Evolutionary conservation across 495 filamentous ascomycete genomes (phyloP), one percentile per base, ranked within the genome.

Genomic region (Jackrogersella minutella): DNA sequence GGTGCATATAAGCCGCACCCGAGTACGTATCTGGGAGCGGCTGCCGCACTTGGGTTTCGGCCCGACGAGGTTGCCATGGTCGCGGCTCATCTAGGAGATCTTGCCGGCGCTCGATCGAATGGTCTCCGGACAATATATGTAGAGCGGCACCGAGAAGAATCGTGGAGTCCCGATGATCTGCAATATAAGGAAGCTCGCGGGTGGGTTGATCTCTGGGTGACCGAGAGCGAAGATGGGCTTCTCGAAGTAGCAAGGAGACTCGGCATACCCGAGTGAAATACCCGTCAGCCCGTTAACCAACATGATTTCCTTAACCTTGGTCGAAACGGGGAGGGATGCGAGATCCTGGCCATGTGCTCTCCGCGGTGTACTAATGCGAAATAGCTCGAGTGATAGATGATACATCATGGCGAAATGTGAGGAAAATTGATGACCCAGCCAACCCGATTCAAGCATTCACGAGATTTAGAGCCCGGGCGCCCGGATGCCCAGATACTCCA

Each of bases 1-100:
- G 78, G 80, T n/a, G 87, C 86, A 5, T 94, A 94, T 72, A 96
- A 95, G 73, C 91, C 91, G 5, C 82, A 85, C 62, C 83, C 87
- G 13, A 77, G 75, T 37, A 87, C 90, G 5, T 93, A 93, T 73
- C 75, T 80, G 0, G 91, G 90, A 0, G 91, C 90, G 1, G 90
- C 82, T 11, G 68, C 78, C 40, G 76, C 77, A 40, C 74, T 93
- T 41, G 87, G 84, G 0, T 52, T 88, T 40, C 70, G 84, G 61
- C 83, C 86, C 1, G 63, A 61, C 14, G 82, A 93, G 64, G 90
- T 91, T 52, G 90, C 84, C 0, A 82, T 94, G 85, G 91, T 93
- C n/a, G 91, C 92, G 11, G 85, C 91, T 37, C 91, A 96, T 76
- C 72, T 93, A 46, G 68, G 61, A 10, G 91, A 93, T 70, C 69